Conservation (phyloP, 257 asterid genomes). For the Plantago elongata region DNA sequence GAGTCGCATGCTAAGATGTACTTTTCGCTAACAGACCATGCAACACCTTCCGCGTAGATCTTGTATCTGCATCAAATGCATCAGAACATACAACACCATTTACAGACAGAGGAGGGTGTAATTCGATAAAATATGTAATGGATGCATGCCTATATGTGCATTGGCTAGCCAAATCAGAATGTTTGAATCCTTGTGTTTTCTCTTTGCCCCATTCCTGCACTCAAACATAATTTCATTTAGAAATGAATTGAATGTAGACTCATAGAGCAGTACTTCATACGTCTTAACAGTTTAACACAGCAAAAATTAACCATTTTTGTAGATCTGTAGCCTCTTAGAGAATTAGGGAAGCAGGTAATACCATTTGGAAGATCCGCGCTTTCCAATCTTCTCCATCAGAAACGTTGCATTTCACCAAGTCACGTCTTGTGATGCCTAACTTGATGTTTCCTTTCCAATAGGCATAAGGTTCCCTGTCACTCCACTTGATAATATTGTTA, state of each 20-base stretch:
- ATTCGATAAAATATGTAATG: not conserved
- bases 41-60: conserved; percentile 70
- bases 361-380: conserved; percentile 58
- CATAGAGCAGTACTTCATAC: not conserved
- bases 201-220: conserved; percentile 63
- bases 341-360: conserved; percentile 14
- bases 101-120: not conserved
- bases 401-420: conserved; percentile 51
- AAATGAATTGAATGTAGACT: not conserved
- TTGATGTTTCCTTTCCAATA: conserved; percentile 66
- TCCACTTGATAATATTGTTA: conserved; percentile 49
- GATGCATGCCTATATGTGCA: conserved; percentile 57
- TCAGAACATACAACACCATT: not conserved
- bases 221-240: not conserved
- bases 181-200: conserved; percentile 50
- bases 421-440: conserved; percentile 36
- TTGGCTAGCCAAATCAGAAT: conserved; percentile 55
- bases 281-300: no score
- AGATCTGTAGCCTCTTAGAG: no score
- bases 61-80: conserved; percentile 49
- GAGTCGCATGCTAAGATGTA: conserved; percentile 88
- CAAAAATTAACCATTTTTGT: no score
- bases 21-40: conserved; percentile 93
- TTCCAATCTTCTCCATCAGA: conserved; percentile 45
- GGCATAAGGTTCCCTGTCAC: conserved; percentile 72